Conservation (phyloP, 352 stramenopile species). For the Phytophthora constricta region DNA sequence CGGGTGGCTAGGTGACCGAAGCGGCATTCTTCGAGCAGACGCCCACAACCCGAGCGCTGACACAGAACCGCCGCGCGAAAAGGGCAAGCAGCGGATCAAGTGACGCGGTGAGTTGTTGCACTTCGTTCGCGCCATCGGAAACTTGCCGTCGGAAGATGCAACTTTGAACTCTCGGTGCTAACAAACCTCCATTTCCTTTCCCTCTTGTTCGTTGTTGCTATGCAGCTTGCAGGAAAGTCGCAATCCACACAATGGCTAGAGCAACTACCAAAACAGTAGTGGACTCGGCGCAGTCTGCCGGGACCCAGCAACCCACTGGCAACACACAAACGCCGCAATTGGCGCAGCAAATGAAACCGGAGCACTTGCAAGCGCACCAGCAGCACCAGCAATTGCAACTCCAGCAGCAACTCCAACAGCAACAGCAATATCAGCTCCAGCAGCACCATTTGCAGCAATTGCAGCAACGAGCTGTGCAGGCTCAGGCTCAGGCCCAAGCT, state of each 20-base stretch:
- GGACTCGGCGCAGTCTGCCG: background rate
- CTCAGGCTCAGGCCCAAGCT: slow-evolving; percentile 31
- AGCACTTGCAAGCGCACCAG: slow-evolving; percentile 29
- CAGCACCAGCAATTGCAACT: slow-evolving; percentile 37
- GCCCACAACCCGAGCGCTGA: slow-evolving; percentile 34
- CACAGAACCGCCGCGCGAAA: slow-evolving; percentile 40
- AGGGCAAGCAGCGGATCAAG: slow-evolving; percentile 13
- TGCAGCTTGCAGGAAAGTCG: slow-evolving; percentile 20
- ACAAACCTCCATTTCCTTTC: slow-evolving; percentile 19
- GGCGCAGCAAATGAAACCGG: slow-evolving; percentile 41
- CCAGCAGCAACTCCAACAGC: slow-evolving; percentile 33
- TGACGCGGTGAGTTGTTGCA: slow-evolving; percentile 26
- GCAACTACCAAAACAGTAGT: slow-evolving; percentile 27
- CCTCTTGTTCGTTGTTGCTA: background rate
- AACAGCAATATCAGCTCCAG: slow-evolving; percentile 33
- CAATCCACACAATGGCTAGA: slow-evolving; percentile 34
- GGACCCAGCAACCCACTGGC: slow-evolving; percentile 21
- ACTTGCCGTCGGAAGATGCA: too few species aligned
- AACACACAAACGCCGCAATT: slow-evolving; percentile 22
- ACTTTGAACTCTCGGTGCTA: background rate
- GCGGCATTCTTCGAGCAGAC: slow-evolving; percentile 46
- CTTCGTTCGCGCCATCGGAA: slow-evolving; percentile 31
- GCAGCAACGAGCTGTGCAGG: slow-evolving; percentile 25
- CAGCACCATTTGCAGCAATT: slow-evolving; percentile 38
- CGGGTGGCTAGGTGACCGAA: slow-evolving; percentile 55